Evolutionary conservation across 805 yeast species (phyloP).

Genomic region (Isabelozyma pseudorhagii): DNA sequence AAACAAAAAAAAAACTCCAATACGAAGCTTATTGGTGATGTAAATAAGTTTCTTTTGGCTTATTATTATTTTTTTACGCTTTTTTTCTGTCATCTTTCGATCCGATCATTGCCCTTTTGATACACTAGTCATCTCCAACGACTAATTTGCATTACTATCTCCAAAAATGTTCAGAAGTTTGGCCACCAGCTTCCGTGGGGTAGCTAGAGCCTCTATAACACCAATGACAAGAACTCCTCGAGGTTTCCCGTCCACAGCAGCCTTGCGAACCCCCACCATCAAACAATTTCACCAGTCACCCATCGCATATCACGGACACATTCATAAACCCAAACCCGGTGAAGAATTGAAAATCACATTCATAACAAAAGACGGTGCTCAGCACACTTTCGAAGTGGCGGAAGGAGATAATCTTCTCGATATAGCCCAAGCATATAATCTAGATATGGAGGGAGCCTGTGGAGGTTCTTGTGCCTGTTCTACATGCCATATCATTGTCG

Average conservation of each 20-base stretch:
- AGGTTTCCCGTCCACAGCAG: not conserved
- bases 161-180: not conserved
- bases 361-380: conserved; percentile 88
- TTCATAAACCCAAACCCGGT: conserved; percentile 88
- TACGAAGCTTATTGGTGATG: not conserved
- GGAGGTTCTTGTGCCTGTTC: conserved; percentile 99
- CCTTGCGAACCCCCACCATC: not conserved
- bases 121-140: not conserved
- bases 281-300: conserved; percentile 16
- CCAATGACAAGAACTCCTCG: not conserved
- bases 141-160: not conserved
- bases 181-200: not conserved
- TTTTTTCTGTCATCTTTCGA: no score
- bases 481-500: conserved; percentile 94
- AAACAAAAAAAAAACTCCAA: not conserved
- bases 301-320: conserved; percentile 65
- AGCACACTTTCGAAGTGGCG: conserved; percentile 76
- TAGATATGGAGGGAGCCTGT: conserved; percentile 98
- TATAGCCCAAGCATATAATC: conserved; percentile 88
- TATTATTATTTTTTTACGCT: no score
- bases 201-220: not conserved
- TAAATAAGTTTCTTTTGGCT: not conserved
- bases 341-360: conserved; percentile 82
- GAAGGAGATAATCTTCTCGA: conserved; percentile 91
- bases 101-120: not conserved